phyloP scores from a whole-genome alignment of 805 yeast species.

The Wickerhamomyces subpelliculosus region DNA sequence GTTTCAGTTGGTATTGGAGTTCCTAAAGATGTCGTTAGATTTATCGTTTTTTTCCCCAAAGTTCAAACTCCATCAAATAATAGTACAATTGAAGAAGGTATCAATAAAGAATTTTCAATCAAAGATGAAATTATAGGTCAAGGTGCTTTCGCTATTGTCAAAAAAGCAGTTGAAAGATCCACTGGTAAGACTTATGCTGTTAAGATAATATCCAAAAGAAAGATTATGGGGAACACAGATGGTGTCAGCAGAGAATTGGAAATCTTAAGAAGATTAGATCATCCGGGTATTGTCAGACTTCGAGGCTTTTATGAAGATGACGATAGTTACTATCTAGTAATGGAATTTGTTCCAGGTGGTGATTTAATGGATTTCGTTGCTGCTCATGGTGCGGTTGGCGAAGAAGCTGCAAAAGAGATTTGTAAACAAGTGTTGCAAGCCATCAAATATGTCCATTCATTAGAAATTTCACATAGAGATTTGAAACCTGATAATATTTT shows the following conservation, averaged over 20 bases:
- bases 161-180: slow-evolving; percentile 78
- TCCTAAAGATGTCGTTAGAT: slow-evolving; percentile 51
- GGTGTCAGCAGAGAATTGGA: slow-evolving; percentile 85
- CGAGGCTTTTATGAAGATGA: slow-evolving; percentile 82
- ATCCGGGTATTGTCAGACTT: slow-evolving; percentile 77
- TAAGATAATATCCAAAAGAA: slow-evolving; percentile 78
- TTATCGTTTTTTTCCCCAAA: slow-evolving; percentile 36
- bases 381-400: slow-evolving; percentile 86
- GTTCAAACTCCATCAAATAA: slow-evolving; percentile 1
- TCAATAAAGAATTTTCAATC: slow-evolving; percentile 65
- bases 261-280: slow-evolving; percentile 69
- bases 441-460: slow-evolving; percentile 75
- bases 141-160: slow-evolving; percentile 97
- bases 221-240: slow-evolving; percentile 68
- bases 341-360: slow-evolving; percentile 96
- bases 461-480: slow-evolving; percentile 95
- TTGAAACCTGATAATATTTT: slow-evolving; percentile 93
- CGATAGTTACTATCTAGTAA: slow-evolving; percentile 76
- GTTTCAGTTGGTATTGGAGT: slow-evolving; percentile 87
- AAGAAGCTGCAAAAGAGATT: slow-evolving; percentile 82
- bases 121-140: slow-evolving; percentile 86
- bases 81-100: slow-evolving; percentile 33
- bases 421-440: slow-evolving; percentile 80
- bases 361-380: slow-evolving; percentile 97
- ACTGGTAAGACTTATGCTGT: slow-evolving; percentile 88